phyloP scores from a whole-genome alignment of 2,329 filamentous ascomycete species.

The Lachnellula subtilissima region DNA sequence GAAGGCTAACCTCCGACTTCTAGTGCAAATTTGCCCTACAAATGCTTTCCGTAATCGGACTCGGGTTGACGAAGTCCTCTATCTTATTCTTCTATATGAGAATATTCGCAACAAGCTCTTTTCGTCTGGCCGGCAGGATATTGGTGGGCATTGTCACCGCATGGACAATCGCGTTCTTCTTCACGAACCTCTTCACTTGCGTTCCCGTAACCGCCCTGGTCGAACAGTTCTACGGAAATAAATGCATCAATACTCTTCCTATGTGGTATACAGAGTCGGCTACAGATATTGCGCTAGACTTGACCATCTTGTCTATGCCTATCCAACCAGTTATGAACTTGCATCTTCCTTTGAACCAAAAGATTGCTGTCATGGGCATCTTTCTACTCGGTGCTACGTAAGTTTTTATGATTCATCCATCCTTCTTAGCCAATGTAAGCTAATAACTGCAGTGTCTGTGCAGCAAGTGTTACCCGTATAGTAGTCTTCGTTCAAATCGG shows the following conservation, averaged over 20 bases:
- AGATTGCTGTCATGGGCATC: not conserved
- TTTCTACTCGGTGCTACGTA: not conserved
- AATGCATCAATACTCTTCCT: not conserved
- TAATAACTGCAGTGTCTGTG: not conserved
- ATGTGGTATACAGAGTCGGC: not conserved
- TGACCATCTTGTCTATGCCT: not conserved
- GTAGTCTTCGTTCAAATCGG: not conserved
- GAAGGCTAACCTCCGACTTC: not conserved
- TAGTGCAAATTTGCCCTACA: not conserved
- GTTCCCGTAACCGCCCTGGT: not conserved
- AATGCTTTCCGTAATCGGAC: not conserved
- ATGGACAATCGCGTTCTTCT: slow-evolving; percentile 1
- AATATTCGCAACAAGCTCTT: not conserved
- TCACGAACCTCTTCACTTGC: not conserved
- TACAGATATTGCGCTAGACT: not conserved
- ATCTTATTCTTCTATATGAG: not conserved
- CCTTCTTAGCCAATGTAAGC: not conserved
- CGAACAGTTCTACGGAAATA: not conserved
- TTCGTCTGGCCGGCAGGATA: not conserved
- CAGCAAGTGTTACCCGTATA: not conserved
- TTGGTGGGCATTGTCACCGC: not conserved
- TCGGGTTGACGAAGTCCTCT: not conserved
- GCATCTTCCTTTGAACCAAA: not conserved
- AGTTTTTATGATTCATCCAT: not conserved
- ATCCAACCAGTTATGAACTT: not conserved